phyloP scores from a whole-genome alignment of 148 eudicot genomes.

The Cornus florida region DNA sequence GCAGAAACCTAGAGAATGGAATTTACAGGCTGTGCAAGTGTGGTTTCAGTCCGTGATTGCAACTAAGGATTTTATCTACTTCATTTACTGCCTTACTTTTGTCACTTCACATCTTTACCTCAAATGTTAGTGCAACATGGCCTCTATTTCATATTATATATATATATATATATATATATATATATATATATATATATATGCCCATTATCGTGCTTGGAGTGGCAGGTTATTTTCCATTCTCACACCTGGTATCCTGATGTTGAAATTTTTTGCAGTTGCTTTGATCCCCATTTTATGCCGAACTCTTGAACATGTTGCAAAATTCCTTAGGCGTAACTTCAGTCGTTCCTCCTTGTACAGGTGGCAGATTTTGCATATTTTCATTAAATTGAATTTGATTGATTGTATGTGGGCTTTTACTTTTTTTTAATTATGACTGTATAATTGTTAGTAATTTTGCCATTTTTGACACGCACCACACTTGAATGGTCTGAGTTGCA shows the following conservation, averaged over 20 bases:
- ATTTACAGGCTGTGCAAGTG: slow-evolving; percentile 79
- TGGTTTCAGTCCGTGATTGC: slow-evolving; percentile 90
- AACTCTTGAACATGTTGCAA: slow-evolving; percentile 81
- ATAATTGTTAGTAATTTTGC: not conserved
- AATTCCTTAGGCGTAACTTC: slow-evolving; percentile 89
- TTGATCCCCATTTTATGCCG: slow-evolving; percentile 84
- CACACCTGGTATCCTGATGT: not conserved
- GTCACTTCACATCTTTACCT: slow-evolving; percentile 78
- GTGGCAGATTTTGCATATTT: slow-evolving; percentile 27
- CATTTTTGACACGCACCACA: not conserved
- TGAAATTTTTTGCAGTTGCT: slow-evolving; percentile 66
- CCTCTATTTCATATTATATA: not conserved
- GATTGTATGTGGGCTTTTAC: not conserved
- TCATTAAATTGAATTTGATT: not conserved
- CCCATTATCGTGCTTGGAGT: not conserved
- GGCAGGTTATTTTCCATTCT: not conserved
- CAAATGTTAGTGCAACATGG: slow-evolving; percentile 59
- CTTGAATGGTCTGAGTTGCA: not conserved
- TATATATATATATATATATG: not conserved
- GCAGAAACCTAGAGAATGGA: slow-evolving; percentile 96
- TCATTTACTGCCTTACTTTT: slow-evolving; percentile 83
- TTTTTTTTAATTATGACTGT: not conserved
- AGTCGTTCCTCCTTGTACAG: slow-evolving; percentile 78
- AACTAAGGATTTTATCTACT: slow-evolving; percentile 84
- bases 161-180: not conserved